Evolutionary conservation across 345 rosid species (phyloP), one percentile per base, ranked within the genome.

Genomic region (Populus alba): DNA sequence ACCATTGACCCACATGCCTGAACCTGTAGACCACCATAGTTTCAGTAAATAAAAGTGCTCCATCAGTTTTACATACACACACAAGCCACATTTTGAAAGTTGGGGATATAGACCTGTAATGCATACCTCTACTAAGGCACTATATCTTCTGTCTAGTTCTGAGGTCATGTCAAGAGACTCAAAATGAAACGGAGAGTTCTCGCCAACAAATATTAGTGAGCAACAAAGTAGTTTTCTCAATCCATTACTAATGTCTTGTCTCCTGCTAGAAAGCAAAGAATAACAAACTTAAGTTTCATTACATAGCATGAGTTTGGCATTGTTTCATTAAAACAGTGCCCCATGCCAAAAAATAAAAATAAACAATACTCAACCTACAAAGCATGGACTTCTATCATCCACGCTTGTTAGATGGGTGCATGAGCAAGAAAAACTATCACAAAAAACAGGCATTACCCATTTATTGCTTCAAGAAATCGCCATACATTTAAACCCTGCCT

Each of bases 1-100:
- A 96, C 99, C 90, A 92, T 78, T 0, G 99, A 94, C 62, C 99
- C 99, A 78, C 98, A 92, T 75, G 91, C 97, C 83, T 90, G 97
- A 74, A 95, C 99, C 98, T 95, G 87, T 47, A 77, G 43, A 70
- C 70, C 17, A 29, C 74, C 49, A 23, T 13, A 2, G 15, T 57
- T 53, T 55, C 23, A n/a, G 5, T 68, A 57, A 73, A 68, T 13
- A 68, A 53, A 68, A 18, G 25, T 37, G 18, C 13, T 59, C 25
- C 49, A 16, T 22, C n/a, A 25, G 13, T 38, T 57, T 11, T 11
- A 22, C 22, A 47, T 10, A 35, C 27, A 33, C 72, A 35, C 23
- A 63, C 53, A 33, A 35, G 23, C 70, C 4, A 62, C 29, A 31
- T 43, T 66, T 70, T 61, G n/a, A 15, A 15, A 77, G 8, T 39